Conservation (phyloP, 495 filamentous ascomycete genomes). For the Penicillium silybi region DNA sequence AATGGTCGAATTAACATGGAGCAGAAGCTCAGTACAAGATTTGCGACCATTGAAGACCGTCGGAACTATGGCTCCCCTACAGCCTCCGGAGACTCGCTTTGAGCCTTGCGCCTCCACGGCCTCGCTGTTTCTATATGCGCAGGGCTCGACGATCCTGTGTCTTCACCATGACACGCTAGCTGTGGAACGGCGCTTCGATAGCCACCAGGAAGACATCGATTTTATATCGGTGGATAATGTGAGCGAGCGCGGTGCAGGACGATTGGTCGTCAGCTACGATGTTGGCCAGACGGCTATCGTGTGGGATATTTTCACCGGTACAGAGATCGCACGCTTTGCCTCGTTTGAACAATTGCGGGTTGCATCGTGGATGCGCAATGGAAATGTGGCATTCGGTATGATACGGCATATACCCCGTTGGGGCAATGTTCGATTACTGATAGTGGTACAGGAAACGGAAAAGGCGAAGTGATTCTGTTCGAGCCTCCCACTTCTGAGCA, state of each 20-base stretch:
- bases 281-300: slow-evolving; percentile 87
- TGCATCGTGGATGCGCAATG: slow-evolving; percentile 95
- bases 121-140: slow-evolving; percentile 81
- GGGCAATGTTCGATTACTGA: slow-evolving; percentile 1
- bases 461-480: slow-evolving; percentile 93
- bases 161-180: slow-evolving; percentile 88
- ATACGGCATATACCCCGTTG: background rate
- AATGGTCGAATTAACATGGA: slow-evolving; percentile 34
- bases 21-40: slow-evolving; percentile 25
- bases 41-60: slow-evolving; percentile 23
- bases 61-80: slow-evolving; percentile 40
- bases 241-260: slow-evolving; percentile 79
- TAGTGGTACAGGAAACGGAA: slow-evolving; percentile 62
- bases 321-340: slow-evolving; percentile 82
- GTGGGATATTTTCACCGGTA: slow-evolving; percentile 92
- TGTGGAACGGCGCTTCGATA: slow-evolving; percentile 81
- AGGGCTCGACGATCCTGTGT: slow-evolving; percentile 72
- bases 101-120: slow-evolving; percentile 84
- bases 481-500: slow-evolving; percentile 92
- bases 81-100: slow-evolving; percentile 57
- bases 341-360: slow-evolving; percentile 82
- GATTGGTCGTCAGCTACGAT: slow-evolving; percentile 92
- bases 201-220: slow-evolving; percentile 76
- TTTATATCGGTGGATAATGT: slow-evolving; percentile 88
- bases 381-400: slow-evolving; percentile 93